Percentiles rank a stretch among this genome's conserved stretches.
Conservation (phyloP, 352 stramenopile genomes). For the Chrysophaeum taylorii region DNA sequence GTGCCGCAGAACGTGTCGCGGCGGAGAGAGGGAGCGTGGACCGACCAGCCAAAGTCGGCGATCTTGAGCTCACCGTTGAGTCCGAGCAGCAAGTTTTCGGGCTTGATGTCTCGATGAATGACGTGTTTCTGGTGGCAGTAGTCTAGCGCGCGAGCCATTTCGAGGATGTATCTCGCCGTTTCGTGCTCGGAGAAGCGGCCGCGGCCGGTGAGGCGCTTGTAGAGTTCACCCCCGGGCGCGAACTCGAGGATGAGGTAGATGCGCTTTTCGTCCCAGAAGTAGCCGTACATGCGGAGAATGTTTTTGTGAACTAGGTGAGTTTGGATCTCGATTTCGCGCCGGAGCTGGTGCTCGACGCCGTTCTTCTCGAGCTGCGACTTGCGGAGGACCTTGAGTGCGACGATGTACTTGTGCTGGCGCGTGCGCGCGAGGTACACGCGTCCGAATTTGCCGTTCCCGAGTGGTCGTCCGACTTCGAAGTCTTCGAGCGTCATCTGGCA, state of each 20-base stretch:
- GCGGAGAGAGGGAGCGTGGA: conserved; percentile 89
- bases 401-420: conserved; percentile 94
- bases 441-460: conserved; percentile 96
- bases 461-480: conserved; percentile 97
- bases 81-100: conserved; percentile 94
- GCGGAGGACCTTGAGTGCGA: conserved; percentile 94
- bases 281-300: conserved; percentile 93
- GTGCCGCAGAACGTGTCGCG: conserved; percentile 97
- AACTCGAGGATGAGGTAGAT: conserved; percentile 99
- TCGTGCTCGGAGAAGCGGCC: conserved; percentile 80
- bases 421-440: conserved; percentile 96
- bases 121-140: conserved; percentile 99
- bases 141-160: conserved; percentile 79
- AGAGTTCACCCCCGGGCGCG: conserved; percentile 89
- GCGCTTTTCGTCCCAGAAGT: conserved; percentile 95
- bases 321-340: conserved; percentile 99
- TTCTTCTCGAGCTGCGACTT: conserved; percentile 93
- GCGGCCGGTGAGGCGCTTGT: conserved; percentile 86
- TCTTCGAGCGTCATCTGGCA: conserved; percentile 71
- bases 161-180: conserved; percentile 82
- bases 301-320: conserved; percentile 91
- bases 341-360: conserved; percentile 93
- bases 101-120: conserved; percentile 99
- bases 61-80: conserved; percentile 94
- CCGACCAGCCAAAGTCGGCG: conserved; percentile 98